phyloP scores from a whole-genome alignment of 2,329 filamentous ascomycete genomes.

The Zasmidium citrigriseum region DNA sequence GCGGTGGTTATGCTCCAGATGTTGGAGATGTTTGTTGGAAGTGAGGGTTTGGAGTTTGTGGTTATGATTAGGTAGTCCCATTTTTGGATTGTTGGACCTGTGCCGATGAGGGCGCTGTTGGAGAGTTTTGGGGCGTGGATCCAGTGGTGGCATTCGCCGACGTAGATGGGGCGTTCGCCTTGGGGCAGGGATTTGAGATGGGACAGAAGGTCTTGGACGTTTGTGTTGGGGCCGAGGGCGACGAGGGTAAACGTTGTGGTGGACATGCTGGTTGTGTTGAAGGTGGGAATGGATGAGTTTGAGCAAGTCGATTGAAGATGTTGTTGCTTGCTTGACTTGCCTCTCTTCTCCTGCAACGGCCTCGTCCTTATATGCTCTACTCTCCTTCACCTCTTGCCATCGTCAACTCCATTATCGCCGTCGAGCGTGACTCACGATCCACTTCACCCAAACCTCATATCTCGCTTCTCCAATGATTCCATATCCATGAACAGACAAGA shows the following conservation, averaged over 20 bases:
- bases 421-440: background rate
- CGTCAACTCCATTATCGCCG: background rate
- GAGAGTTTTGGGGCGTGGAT: slow-evolving; percentile 22
- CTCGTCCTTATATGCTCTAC: background rate
- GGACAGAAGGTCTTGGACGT: background rate
- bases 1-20: slow-evolving; percentile 23
- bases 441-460: background rate
- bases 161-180: slow-evolving; percentile 11
- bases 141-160: slow-evolving; percentile 26
- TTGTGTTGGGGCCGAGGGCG: background rate
- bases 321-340: background rate
- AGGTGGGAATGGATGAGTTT: background rate
- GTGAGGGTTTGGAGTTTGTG: background rate
- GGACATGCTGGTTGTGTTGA: background rate
- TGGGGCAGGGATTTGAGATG: background rate
- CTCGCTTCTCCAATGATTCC: background rate
- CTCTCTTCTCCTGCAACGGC: background rate
- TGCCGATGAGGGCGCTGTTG: slow-evolving; percentile 14
- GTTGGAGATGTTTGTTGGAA: background rate
- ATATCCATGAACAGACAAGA: background rate
- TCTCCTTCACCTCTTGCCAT: background rate
- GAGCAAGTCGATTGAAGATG: background rate
- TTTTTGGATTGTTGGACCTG: slow-evolving; percentile 7
- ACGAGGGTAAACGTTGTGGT: background rate
- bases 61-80: slow-evolving; percentile 24